Conservation (phyloP, 345 rosid genomes). For the Acer negundo region DNA sequence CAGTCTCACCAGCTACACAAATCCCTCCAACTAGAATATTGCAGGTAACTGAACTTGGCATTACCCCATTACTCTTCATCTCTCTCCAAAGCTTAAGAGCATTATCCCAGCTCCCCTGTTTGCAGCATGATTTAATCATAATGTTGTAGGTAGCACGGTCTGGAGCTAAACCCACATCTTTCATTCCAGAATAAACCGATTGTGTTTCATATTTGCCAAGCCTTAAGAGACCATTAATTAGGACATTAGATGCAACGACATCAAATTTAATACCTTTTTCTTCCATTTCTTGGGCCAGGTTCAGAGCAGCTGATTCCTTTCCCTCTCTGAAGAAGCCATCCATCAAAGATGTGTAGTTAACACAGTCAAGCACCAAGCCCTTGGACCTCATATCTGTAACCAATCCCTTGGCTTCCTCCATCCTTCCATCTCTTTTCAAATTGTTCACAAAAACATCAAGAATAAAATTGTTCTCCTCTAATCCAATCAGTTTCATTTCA, state of each 20-base stretch:
- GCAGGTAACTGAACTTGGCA: constrained; percentile 68
- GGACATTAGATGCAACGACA: constrained; percentile 75
- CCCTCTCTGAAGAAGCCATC: constrained; percentile 84
- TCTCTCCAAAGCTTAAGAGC: constrained; percentile 65
- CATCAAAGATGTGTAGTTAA: constrained; percentile 87
- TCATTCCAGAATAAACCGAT: constrained; percentile 60
- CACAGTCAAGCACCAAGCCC: constrained; percentile 62
- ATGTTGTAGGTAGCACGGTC: constrained; percentile 69
- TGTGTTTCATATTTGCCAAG: constrained; percentile 56
- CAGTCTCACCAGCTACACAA: constrained; percentile 50
- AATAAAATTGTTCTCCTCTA: constrained; percentile 58
- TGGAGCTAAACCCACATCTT: constrained; percentile 70
- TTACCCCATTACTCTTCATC: constrained; percentile 54
- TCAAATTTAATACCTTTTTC: constrained; percentile 63
- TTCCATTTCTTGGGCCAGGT: constrained; percentile 69
- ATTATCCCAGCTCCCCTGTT: constrained; percentile 52
- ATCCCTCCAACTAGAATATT: constrained; percentile 58
- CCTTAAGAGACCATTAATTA: constrained; percentile 67
- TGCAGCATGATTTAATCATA: constrained; percentile 67
- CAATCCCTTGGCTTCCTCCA: constrained; percentile 55
- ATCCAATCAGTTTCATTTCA: constrained; percentile 62
- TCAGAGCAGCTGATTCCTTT: constrained; percentile 67
- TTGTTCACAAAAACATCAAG: constrained; percentile 70
- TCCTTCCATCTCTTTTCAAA: constrained; percentile 59
- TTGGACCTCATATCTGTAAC: constrained; percentile 49